Percentiles rank a stretch among this genome's conserved stretches.
These are phyloP conservation scores for Hyphodiscus sp. DNA, from an alignment of 2,329 filamentous ascomycete genomes.

Conservation along the genomic window DNA sequence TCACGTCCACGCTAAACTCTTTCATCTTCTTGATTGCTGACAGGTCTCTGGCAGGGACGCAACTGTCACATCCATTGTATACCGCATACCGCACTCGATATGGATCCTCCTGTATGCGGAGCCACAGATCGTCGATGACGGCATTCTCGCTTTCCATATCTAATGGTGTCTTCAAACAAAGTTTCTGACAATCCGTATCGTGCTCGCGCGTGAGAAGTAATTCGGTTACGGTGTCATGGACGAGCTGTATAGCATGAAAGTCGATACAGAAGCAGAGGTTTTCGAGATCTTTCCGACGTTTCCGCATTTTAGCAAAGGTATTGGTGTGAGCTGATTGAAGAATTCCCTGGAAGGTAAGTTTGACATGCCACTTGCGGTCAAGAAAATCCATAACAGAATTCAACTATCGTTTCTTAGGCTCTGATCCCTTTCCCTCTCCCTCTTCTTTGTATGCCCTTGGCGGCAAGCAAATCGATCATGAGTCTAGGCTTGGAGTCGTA, in stretches of 20 bases:
- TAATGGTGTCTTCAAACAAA: slow-evolving; percentile 9
- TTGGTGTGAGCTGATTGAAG: slow-evolving; percentile 8
- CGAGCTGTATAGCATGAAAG: slow-evolving; percentile 6
- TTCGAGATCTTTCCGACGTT: slow-evolving; percentile 8
- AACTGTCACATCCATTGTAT: slow-evolving; percentile 8
- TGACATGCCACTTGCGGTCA: slow-evolving; percentile 9
- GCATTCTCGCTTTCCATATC: slow-evolving; percentile 14
- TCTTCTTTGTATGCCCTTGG: slow-evolving; percentile 6
- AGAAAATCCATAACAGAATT: slow-evolving; percentile 4
- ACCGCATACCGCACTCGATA: slow-evolving; percentile 10
- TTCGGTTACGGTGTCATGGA: slow-evolving; percentile 16
- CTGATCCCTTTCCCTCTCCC: slow-evolving; percentile 4
- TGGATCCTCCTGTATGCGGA: slow-evolving; percentile 13
- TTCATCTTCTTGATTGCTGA: slow-evolving; percentile 15
- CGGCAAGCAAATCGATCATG: slow-evolving; percentile 3
- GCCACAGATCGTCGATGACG: slow-evolving; percentile 11
- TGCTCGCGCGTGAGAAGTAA: slow-evolving; percentile 7
- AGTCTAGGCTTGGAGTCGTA: background rate
- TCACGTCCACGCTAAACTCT: slow-evolving; percentile 13
- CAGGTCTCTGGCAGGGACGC: slow-evolving; percentile 11
- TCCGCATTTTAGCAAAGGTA: slow-evolving; percentile 5
- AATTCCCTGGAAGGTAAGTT: slow-evolving; percentile 9
- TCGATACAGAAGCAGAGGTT: slow-evolving; percentile 12
- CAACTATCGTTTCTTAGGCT: slow-evolving; percentile 3
- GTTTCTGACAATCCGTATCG: slow-evolving; percentile 7